Evolutionary conservation across 768 basidiomycete genomes (phyloP).

Genomic region (Tylopilus subfusipes): DNA sequence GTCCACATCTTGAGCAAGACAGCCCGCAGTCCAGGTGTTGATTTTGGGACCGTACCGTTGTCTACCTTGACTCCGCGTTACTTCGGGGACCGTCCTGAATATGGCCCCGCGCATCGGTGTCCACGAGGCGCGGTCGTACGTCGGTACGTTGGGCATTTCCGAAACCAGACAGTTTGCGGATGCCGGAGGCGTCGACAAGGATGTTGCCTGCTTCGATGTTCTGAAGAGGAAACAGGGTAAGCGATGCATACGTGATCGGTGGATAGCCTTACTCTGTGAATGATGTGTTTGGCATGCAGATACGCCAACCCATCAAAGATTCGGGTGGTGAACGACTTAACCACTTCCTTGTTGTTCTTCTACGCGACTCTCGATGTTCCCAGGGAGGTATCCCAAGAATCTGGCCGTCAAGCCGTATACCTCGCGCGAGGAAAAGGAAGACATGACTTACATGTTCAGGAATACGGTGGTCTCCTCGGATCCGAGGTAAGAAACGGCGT

Average conservation of each 20-base stretch:
- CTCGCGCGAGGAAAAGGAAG: background rate
- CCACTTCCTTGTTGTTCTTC: slow-evolving; percentile 81
- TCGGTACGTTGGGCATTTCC: slow-evolving; percentile 90
- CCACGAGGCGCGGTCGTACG: slow-evolving; percentile 69
- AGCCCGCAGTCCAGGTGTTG: slow-evolving; percentile 95
- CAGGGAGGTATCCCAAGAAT: slow-evolving; percentile 96
- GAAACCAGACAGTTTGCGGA: slow-evolving; percentile 95
- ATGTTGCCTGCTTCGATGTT: slow-evolving; percentile 97
- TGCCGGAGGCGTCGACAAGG: slow-evolving; percentile 79
- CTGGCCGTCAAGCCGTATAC: slow-evolving; percentile 36
- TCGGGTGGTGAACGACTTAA: slow-evolving; percentile 85
- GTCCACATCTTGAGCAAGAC: slow-evolving; percentile 96
- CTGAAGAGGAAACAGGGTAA: slow-evolving; percentile 33
- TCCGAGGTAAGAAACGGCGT: slow-evolving; percentile 93
- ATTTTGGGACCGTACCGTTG: slow-evolving; percentile 92
- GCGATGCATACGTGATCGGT: background rate
- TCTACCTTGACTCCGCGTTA: slow-evolving; percentile 66
- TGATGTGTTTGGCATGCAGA: slow-evolving; percentile 81
- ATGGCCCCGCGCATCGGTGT: slow-evolving; percentile 95
- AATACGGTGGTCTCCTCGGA: slow-evolving; percentile 81
- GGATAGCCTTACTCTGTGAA: slow-evolving; percentile 67
- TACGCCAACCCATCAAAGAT: slow-evolving; percentile 87
- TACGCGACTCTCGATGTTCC: slow-evolving; percentile 82
- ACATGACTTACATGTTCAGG: slow-evolving; percentile 74
- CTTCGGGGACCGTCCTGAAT: slow-evolving; percentile 97